These are phyloP conservation scores for Penicillium verhagenii DNA, from an alignment of 495 filamentous ascomycete species.

Conservation along the genomic window DNA sequence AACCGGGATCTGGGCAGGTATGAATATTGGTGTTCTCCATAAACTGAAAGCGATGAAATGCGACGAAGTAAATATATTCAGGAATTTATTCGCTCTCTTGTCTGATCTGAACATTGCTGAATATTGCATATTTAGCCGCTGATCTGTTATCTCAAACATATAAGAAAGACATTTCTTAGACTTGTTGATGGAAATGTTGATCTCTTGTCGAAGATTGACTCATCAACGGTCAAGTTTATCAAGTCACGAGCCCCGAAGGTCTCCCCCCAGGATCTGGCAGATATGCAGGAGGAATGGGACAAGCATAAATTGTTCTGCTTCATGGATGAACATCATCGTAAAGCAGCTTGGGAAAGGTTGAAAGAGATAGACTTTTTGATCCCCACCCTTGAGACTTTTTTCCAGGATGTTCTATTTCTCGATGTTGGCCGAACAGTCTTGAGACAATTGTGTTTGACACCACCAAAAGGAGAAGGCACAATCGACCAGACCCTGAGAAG, in stretches of 20 bases:
- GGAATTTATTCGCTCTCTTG: no score
- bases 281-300: not conserved
- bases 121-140: not conserved
- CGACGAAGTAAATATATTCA: conserved; percentile 1
- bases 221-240: not conserved
- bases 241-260: conserved; percentile 4
- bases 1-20: conserved; percentile 5
- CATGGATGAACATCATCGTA: not conserved
- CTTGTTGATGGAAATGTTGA: not conserved
- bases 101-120: no score
- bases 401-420: conserved; percentile 8
- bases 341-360: not conserved
- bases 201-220: conserved; percentile 1
- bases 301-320: conserved; percentile 2
- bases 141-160: conserved; percentile 7
- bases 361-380: conserved; percentile 6
- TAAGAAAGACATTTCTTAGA: not conserved
- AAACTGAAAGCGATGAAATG: conserved; percentile 14
- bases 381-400: conserved; percentile 10
- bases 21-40: conserved; percentile 14
- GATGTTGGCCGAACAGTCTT: conserved; percentile 8
- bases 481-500: conserved; percentile 6
- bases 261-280: not conserved
- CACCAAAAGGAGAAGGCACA: not conserved
- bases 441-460: not conserved